Percentiles rank a stretch among this genome's conserved stretches.
Evolutionary conservation across 129 eudicot species (phyloP).

Genomic region (Dittrichia graveolens): DNA sequence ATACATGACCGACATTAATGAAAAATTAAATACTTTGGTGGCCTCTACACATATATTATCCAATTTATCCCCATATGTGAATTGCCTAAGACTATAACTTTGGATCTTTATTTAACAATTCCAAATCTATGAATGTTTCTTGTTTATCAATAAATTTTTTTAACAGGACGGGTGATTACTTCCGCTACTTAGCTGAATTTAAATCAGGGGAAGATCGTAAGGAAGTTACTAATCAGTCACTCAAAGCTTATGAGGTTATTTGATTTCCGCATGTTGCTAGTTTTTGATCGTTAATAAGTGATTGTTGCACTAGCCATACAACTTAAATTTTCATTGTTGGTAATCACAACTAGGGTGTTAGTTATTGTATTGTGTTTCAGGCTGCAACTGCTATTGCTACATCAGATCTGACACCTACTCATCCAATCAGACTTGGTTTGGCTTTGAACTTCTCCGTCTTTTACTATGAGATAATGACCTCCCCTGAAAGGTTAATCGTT

Average conservation of each 20-base stretch:
- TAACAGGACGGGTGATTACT: conserved; percentile 63
- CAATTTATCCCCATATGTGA: too few species aligned
- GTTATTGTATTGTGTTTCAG: conserved; percentile 29
- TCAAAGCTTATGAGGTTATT: conserved; percentile 57
- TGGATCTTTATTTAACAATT: too few species aligned
- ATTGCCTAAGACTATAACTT: too few species aligned
- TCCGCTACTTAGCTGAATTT: conserved; percentile 56
- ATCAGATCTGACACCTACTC: conserved; percentile 56
- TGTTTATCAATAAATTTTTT: not conserved
- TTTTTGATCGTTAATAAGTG: too few species aligned
- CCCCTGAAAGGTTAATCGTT: conserved; percentile 60
- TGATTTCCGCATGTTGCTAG: not conserved
- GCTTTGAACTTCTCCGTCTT: conserved; percentile 76
- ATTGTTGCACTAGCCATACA: too few species aligned
- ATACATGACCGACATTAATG: too few species aligned
- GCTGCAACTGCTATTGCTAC: conserved; percentile 65
- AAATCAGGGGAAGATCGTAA: conserved; percentile 50
- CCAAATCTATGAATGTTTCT: too few species aligned
- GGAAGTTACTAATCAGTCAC: conserved; percentile 50
- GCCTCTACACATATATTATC: too few species aligned
- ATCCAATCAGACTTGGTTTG: conserved; percentile 69
- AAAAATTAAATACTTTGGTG: too few species aligned
- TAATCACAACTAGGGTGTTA: not conserved
- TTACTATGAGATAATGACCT: conserved; percentile 57
- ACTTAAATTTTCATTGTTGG: too few species aligned